Conservation (phyloP, 257 asterid species). For the Solanum gracilifrons region DNA sequence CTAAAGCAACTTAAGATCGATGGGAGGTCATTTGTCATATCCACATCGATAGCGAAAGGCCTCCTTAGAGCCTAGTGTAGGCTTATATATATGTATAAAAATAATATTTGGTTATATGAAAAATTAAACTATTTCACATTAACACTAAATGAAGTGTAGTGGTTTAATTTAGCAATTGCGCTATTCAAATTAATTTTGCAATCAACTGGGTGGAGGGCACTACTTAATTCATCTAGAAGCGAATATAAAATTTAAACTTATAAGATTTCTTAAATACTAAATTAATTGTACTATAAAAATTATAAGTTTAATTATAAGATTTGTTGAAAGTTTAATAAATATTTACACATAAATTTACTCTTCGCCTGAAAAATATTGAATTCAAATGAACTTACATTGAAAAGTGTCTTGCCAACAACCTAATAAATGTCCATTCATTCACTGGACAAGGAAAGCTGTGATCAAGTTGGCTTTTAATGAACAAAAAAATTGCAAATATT, state of each 20-base stretch:
- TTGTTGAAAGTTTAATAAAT: no score
- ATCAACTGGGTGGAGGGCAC: neutral
- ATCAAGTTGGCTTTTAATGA: neutral
- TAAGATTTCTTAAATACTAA: neutral
- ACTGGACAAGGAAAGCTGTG: neutral
- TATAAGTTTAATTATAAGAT: no score
- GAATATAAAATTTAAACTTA: no score
- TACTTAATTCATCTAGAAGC: neutral
- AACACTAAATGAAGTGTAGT: neutral
- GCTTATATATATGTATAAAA: no score
- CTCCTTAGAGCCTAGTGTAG: neutral
- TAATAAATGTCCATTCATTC: neutral
- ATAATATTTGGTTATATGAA: no score
- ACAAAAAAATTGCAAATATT: neutral
- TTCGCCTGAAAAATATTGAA: no score
- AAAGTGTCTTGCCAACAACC: neutral
- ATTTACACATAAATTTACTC: no score
- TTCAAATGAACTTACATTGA: no score
- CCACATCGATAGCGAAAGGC: neutral
- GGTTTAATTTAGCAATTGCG: neutral
- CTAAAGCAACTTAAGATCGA: constrained; percentile 22
- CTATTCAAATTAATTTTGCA: neutral
- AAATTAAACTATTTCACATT: neutral
- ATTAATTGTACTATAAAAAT: no score
- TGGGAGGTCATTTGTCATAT: constrained; percentile 12